phyloP scores from a whole-genome alignment of 305 asterid genomes.

The Fraxinus dipetala region DNA sequence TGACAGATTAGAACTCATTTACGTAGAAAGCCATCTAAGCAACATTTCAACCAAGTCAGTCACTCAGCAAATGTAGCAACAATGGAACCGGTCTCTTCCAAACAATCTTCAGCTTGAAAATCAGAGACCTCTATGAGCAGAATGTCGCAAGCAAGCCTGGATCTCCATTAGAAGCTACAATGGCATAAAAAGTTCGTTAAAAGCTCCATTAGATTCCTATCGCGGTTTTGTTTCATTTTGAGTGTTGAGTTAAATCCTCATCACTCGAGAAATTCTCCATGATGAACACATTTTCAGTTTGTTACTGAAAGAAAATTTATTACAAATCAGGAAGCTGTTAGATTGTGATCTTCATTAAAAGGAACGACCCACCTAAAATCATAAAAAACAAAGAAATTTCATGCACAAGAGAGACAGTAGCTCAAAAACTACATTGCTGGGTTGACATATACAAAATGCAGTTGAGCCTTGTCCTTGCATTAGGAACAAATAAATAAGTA shows the following conservation, averaged over 20 bases:
- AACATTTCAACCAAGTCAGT: conserved; percentile 83
- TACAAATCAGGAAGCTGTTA: not conserved
- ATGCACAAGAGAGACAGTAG: not conserved
- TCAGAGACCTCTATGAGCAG: not conserved
- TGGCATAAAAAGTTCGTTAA: not conserved
- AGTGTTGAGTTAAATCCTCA: conserved; percentile 33
- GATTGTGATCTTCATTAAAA: not conserved
- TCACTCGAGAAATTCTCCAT: conserved; percentile 31
- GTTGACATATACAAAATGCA: not conserved
- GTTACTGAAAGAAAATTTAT: conserved; percentile 21
- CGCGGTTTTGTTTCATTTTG: conserved; percentile 31
- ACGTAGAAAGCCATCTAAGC: conserved; percentile 93
- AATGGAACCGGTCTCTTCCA: too few relatives aligned
- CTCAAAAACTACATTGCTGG: not conserved
- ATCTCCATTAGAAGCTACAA: not conserved
- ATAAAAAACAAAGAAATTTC: not conserved
- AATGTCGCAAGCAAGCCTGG: not conserved
- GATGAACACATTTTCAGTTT: conserved; percentile 41
- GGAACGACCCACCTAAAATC: not conserved
- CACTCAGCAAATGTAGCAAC: conserved; percentile 23
- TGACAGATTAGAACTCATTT: conserved; percentile 87
- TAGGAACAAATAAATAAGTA: not conserved
- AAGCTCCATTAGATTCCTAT: conserved; percentile 11
- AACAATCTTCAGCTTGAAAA: too few relatives aligned
- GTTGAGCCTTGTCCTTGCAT: not conserved